A percentile compares a stretch with the other conserved stretches of the same genome.
These are phyloP conservation scores for Komagataella pastoris DNA, from an alignment of 805 yeast species.

Conservation along the genomic window DNA sequence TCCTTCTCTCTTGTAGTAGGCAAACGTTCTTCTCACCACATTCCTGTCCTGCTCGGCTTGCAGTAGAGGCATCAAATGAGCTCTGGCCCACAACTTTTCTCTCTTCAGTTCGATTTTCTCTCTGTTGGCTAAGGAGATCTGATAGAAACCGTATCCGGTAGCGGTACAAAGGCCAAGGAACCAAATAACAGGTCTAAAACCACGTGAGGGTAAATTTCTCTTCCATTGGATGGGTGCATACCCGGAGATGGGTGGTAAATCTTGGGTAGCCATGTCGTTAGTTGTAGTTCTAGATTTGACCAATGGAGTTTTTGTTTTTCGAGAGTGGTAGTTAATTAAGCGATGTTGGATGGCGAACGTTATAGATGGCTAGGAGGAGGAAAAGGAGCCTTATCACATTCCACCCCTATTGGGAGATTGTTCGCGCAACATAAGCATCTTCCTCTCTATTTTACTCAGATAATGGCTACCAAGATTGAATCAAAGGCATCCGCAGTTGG, in stretches of 20 bases:
- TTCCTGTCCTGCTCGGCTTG: slow-evolving; percentile 79
- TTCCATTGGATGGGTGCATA: slow-evolving; percentile 84
- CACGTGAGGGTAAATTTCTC: slow-evolving; percentile 74
- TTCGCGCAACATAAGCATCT: not conserved
- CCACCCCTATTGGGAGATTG: not conserved
- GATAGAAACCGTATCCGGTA: slow-evolving; percentile 63
- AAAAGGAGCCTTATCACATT: not conserved
- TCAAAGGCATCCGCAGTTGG: slow-evolving; percentile 31
- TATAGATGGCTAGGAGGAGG: not conserved
- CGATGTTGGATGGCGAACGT: not conserved
- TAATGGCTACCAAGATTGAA: slow-evolving; percentile 36
- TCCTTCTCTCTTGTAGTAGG: slow-evolving; percentile 58
- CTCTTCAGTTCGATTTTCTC: slow-evolving; percentile 66
- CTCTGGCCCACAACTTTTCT: slow-evolving; percentile 69
- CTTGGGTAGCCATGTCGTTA: slow-evolving; percentile 30
- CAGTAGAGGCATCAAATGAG: slow-evolving; percentile 57
- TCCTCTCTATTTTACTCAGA: not conserved
- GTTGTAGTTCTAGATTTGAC: not conserved
- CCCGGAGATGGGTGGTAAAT: slow-evolving; percentile 79
- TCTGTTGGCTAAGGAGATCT: slow-evolving; percentile 49
- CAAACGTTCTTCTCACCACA: slow-evolving; percentile 52
- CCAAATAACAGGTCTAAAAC: slow-evolving; percentile 68
- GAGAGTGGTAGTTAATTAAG: not conserved
- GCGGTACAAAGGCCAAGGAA: slow-evolving; percentile 49
- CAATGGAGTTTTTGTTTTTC: not conserved